A percentile compares a stretch with the other conserved stretches of the same genome.
Evolutionary conservation across 2,329 filamentous ascomycete species (phyloP).

Genomic region (Ascochyta clinopodiicola): DNA sequence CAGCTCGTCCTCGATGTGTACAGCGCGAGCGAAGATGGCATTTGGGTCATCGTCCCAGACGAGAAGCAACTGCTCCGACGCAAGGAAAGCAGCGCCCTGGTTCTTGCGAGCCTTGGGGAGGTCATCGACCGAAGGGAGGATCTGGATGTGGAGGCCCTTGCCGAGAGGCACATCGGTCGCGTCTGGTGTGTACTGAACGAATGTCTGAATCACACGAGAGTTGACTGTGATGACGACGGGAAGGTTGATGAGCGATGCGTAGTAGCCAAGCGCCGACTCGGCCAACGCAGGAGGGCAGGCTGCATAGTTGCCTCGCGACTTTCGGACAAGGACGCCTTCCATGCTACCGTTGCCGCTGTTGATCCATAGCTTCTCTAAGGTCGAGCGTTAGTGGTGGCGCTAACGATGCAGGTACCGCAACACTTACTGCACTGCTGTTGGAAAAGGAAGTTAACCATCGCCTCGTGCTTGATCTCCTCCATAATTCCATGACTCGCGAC

Average conservation of each 20-base stretch:
- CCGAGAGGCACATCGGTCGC: slow-evolving; percentile 77
- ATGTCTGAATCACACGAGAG: slow-evolving; percentile 79
- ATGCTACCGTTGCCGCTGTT: slow-evolving; percentile 61
- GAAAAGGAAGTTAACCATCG: slow-evolving; percentile 84
- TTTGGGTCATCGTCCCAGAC: slow-evolving; percentile 82
- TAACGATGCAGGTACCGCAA: slow-evolving; percentile 4
- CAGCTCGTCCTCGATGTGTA: slow-evolving; percentile 74
- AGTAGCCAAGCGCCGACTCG: slow-evolving; percentile 67
- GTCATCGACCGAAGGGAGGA: slow-evolving; percentile 74
- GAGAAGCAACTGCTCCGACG: slow-evolving; percentile 71
- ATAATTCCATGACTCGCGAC: slow-evolving; percentile 19
- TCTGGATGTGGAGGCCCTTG: slow-evolving; percentile 79
- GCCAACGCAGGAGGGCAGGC: slow-evolving; percentile 72
- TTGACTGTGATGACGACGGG: slow-evolving; percentile 82
- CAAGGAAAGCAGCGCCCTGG: slow-evolving; percentile 80
- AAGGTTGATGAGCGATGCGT: slow-evolving; percentile 73
- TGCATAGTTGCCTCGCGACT: slow-evolving; percentile 73
- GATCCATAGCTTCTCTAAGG: slow-evolving; percentile 68
- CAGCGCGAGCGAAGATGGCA: slow-evolving; percentile 71
- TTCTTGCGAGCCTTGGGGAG: slow-evolving; percentile 74
- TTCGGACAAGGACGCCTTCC: slow-evolving; percentile 67
- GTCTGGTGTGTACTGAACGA: slow-evolving; percentile 74
- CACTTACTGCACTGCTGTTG: slow-evolving; percentile 71
- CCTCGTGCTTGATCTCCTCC: slow-evolving; percentile 79
- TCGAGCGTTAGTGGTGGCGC: slow-evolving; percentile 9